These are phyloP conservation scores for Pythium periplocum DNA, from an alignment of 352 stramenopile species.

Conservation along the genomic window DNA sequence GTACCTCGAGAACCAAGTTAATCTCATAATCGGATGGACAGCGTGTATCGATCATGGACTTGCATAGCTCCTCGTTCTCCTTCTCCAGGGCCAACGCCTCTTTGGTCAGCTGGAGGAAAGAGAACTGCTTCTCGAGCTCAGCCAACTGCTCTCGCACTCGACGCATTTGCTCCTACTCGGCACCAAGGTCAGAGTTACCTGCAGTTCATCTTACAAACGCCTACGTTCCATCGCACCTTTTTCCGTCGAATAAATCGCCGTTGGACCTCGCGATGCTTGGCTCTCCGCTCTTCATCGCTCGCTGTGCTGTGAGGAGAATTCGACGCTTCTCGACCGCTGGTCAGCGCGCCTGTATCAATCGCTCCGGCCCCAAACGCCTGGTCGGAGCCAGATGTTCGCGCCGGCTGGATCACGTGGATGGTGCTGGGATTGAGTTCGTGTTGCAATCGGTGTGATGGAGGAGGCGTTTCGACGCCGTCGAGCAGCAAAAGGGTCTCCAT, in stretches of 20 bases:
- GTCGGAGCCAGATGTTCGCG: too few relatives aligned
- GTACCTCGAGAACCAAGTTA: constrained; percentile 17
- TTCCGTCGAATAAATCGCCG: constrained; percentile 40
- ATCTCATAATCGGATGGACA: constrained; percentile 19
- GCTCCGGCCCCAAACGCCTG: too few relatives aligned
- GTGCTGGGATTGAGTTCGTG: too few relatives aligned
- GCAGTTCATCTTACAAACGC: too few relatives aligned
- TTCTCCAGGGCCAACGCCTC: constrained; percentile 26
- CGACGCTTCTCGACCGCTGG: too few relatives aligned
- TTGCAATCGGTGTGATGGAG: not conserved
- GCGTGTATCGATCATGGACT: constrained; percentile 3
- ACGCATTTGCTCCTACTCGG: constrained; percentile 21
- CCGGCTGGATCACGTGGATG: too few relatives aligned
- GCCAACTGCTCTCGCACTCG: constrained; percentile 21
- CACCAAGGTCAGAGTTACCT: too few relatives aligned
- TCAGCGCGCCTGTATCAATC: too few relatives aligned
- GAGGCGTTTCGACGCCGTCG: constrained; percentile 2
- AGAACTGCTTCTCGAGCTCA: constrained; percentile 24
- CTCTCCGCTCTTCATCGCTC: constrained; percentile 24
- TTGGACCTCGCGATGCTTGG: constrained; percentile 40
- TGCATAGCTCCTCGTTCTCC: constrained; percentile 20
- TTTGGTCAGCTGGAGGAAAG: constrained; percentile 18
- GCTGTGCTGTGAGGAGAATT: not conserved
- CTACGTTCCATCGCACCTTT: constrained; percentile 13
- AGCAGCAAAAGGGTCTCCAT: constrained; percentile 45